Base-by-base conservation (phyloP, 257 asterid species). In the Rauvolfia tetraphylla region DNA sequence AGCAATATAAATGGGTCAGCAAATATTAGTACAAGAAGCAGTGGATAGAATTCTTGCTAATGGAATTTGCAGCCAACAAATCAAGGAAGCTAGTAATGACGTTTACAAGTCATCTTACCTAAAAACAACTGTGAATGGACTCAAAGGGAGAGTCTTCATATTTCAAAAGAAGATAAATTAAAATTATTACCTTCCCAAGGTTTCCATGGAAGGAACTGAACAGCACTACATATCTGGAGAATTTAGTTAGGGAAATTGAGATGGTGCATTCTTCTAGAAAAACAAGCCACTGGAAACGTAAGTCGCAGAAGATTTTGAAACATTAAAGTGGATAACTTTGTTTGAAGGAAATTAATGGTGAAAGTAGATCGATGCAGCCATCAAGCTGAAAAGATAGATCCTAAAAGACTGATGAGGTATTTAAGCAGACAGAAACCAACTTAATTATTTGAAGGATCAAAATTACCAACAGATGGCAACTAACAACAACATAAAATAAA, bases 141-240 rank as follows among this genome's bases (percentile, higher is more conserved):
- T 31, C 17, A 22, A 0, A 27, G 34, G 31, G 22, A 41, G 34
- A 68, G 42, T 57, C 48, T 31, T 53, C 27, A 33, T 34, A 66
- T 36, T 11, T 51, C 27, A 42, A 23, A 59, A 71, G 71, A 48
- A 66, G 51, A 66, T 18, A 63, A 38, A 68, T 57, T 49, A 31
- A 39, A 66, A 67, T 79, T 68, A 54, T 46, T 90, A 95, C 98
- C 99, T 90, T 91, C 95, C 99, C 99, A 93, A 59, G 90, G 84
- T 86, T 89, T 90, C 99, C 99, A 95, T 68, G 98, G 97, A 86
- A 93, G 93, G 83, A 93, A 93, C 72, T 90, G 96, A 79, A 87
- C 96, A 57, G 92, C 83, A 85, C 98, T 95, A 85, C 98, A 91
- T 49, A 95, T 93, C 99, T 95, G 87, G 85, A 76, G 39, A 76